Base-by-base conservation (phyloP, 2,329 filamentous ascomycete genomes). In the Geosmithia putterillii region DNA sequence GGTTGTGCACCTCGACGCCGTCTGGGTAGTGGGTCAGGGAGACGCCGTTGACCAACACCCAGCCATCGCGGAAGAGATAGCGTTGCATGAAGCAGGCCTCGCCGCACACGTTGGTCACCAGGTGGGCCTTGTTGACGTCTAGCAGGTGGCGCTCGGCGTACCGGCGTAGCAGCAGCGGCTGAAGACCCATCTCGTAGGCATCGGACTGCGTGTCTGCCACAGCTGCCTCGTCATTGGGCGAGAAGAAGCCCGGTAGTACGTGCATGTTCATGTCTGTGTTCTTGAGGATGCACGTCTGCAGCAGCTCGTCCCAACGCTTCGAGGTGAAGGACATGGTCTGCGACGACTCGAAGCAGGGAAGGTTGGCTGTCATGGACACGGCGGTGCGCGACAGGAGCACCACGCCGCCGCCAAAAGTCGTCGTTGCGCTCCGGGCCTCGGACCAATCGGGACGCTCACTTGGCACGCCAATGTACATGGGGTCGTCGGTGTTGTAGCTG, bases 11-110 rank as follows among this genome's bases (percentile, higher is more conserved):
- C 28, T 52, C 53, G 25, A 64, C 55, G 2, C 62, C 61, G 42
- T 62, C 58, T 0, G 60, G 58, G 48, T 70, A 67, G 40, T 67
- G 59, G 36, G 58, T 61, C 45, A 72, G 58, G 23, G 65, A 64
- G 50, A 67, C 58, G 5, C 69, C 69, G 47, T 70, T 71, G 38
- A 68, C 62, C 5, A 72, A 57, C 4, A 70, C 57, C 68, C 68
- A 72, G 50, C 62, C 58, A 50, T 69, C 66, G 35, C 52, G 55
- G 52, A 71, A 70, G 25, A 57, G 51, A 46, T 67, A 70, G 7
- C 66, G 62, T 50, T 70, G 66, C 48, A 71, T 59, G 51, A 69
- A 70, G 49, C 67, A 70, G 10, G 58, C 55, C 43, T 69, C 65
- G 18, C 68, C 67, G 48, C 67, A 69, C 8, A 60, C 52, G 21